Conservation (phyloP, 1,139 yeast species). For the Debaryomycetaceae sp. region DNA sequence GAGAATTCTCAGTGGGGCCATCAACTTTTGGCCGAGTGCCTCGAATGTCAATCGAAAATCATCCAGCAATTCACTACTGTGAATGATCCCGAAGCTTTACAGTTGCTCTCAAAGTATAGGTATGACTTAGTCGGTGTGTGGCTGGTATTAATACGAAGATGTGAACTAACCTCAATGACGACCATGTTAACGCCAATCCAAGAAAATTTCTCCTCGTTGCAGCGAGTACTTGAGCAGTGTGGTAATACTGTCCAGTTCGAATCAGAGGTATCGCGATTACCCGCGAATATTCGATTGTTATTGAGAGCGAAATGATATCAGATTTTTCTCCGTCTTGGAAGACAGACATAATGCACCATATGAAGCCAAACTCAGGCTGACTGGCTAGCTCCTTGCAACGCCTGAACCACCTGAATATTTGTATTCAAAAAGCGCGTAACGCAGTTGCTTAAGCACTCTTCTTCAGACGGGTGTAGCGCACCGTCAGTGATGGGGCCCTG, state of each 20-base stretch:
- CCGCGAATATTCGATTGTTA: too few species aligned
- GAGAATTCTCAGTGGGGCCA: constrained; percentile 10
- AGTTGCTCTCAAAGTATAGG: constrained; percentile 16
- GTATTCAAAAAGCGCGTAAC: constrained; percentile 81
- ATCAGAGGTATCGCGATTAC: too few species aligned
- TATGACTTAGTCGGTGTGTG: constrained; percentile 25
- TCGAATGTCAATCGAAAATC: constrained; percentile 6
- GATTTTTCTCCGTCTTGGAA: too few species aligned
- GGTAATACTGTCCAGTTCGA: too few species aligned
- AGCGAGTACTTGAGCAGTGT: too few species aligned
- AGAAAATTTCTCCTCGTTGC: too few species aligned
- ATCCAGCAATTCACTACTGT: constrained; percentile 3
- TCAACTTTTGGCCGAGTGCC: constrained; percentile 6
- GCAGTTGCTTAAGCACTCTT: constrained; percentile 68
- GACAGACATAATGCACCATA: too few species aligned
- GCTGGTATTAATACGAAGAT: constrained; percentile 7
- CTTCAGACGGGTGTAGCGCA: constrained; percentile 48
- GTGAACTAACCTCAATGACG: too few species aligned
- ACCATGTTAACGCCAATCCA: too few species aligned
- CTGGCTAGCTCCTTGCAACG: constrained; percentile 20
- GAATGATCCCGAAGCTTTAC: constrained; percentile 9
- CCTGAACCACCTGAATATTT: constrained; percentile 73
- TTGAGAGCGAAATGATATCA: too few species aligned
- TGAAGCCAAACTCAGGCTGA: too few species aligned
- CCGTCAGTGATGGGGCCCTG: constrained; percentile 37